Evolutionary conservation across 2,329 filamentous ascomycete species (phyloP).

Genomic region (Diaporthe citriasiana): DNA sequence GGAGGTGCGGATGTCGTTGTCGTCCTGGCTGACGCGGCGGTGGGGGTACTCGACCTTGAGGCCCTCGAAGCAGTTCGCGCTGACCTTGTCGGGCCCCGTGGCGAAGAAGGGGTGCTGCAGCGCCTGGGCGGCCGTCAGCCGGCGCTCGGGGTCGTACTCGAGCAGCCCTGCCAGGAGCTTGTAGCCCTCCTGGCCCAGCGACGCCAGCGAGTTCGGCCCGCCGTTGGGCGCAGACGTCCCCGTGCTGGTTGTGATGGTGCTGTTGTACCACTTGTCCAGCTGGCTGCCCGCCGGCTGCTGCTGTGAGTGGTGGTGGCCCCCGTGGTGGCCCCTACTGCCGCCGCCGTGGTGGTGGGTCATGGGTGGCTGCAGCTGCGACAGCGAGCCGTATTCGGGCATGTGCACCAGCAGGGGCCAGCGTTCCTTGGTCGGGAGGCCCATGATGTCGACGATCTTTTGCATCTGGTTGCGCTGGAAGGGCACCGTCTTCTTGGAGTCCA

Average conservation of each 20-base stretch:
- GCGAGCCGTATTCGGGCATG: constrained; percentile 88
- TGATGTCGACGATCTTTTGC: constrained; percentile 98
- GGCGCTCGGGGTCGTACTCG: constrained; percentile 92
- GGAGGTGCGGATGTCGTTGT: constrained; percentile 93
- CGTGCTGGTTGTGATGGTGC: constrained; percentile 73
- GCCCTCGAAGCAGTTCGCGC: constrained; percentile 90
- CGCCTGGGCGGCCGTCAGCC: constrained; percentile 88
- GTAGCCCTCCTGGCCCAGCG: constrained; percentile 82
- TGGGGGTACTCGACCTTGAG: constrained; percentile 90
- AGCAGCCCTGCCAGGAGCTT: constrained; percentile 85
- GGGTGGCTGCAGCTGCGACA: constrained; percentile 69
- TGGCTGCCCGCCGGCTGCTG: constrained; percentile 57
- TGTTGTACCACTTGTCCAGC: constrained; percentile 86
- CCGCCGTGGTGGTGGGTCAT: constrained; percentile 54
- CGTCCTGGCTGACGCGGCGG: constrained; percentile 90
- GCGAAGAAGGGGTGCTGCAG: constrained; percentile 93
- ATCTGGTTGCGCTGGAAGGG: constrained; percentile 99
- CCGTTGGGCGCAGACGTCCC: constrained; percentile 60
- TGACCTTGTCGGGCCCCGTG: constrained; percentile 76
- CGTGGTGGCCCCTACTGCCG: constrained; percentile 58
- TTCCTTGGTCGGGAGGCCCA: constrained; percentile 90
- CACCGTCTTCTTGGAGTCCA: constrained; percentile 97
- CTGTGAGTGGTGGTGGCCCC: constrained; percentile 64
- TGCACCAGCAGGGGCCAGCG: constrained; percentile 86
- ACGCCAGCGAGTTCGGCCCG: constrained; percentile 60